These are phyloP conservation scores for Tuber indicum DNA, from an alignment of 495 filamentous ascomycete genomes.

Conservation along the genomic window DNA sequence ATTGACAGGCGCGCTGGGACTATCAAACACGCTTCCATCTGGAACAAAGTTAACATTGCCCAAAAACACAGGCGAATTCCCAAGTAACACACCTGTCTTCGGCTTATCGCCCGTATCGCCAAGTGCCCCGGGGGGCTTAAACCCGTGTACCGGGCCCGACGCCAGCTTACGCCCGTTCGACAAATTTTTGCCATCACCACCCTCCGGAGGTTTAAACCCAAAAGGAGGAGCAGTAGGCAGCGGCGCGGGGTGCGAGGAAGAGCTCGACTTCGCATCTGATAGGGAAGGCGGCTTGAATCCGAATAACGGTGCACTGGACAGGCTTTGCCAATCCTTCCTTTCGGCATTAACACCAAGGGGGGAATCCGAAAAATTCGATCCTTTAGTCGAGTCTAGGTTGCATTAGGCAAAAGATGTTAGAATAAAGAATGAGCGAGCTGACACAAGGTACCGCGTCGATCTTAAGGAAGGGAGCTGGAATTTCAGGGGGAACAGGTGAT, in stretches of 20 bases:
- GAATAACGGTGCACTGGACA: conserved; percentile 24
- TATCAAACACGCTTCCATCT: conserved; percentile 31
- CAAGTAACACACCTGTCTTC: conserved; percentile 13
- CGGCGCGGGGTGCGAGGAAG: background rate
- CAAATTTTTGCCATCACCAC: background rate
- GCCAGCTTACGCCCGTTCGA: conserved; percentile 10
- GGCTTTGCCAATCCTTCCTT: conserved; percentile 4
- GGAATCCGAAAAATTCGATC: background rate
- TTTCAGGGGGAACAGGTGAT: background rate
- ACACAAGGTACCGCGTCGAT: background rate
- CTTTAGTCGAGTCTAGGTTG: background rate
- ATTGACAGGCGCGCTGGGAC: conserved; percentile 13
- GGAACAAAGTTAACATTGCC: conserved; percentile 1
- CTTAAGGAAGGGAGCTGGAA: background rate
- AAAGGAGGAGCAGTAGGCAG: background rate
- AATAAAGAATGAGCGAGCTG: background rate
- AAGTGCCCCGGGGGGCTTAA: conserved; percentile 21
- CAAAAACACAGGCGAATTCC: background rate
- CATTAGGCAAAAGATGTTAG: conserved; percentile 1
- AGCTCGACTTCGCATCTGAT: background rate
- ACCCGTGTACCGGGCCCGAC: conserved; percentile 23
- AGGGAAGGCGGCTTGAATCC: conserved; percentile 19
- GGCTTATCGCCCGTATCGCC: conserved; percentile 13
- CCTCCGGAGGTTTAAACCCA: conserved; percentile 18
- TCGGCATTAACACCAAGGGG: background rate